Evolutionary conservation across 2,329 filamentous ascomycete species (phyloP).

Genomic region (Dissoconium aciculare): DNA sequence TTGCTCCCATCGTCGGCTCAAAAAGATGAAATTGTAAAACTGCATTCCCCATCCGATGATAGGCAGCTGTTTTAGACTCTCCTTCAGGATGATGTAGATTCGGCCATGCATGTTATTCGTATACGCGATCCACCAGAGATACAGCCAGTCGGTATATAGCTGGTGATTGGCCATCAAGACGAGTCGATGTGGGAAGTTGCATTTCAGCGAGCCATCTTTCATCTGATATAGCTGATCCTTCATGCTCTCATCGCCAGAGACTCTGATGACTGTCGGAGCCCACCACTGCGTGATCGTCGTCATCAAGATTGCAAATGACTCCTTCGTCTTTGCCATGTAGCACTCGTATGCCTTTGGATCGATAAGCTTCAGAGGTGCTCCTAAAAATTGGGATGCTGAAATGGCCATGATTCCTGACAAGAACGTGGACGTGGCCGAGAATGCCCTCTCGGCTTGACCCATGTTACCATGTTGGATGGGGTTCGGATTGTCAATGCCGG

Average conservation of each 20-base stretch:
- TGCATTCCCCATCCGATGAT: slow-evolving; percentile 68
- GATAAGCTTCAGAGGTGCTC: slow-evolving; percentile 58
- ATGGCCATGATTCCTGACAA: slow-evolving; percentile 37
- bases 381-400: slow-evolving; percentile 58
- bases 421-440: slow-evolving; percentile 36
- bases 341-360: slow-evolving; percentile 67
- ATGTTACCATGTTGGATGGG: slow-evolving; percentile 31
- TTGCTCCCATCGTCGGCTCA: slow-evolving; percentile 75
- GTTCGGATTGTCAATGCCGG: slow-evolving; percentile 27
- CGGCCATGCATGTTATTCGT: slow-evolving; percentile 71
- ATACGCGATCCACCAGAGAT: slow-evolving; percentile 89
- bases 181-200: slow-evolving; percentile 65
- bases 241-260: slow-evolving; percentile 72
- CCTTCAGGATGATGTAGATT: slow-evolving; percentile 80
- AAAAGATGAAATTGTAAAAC: slow-evolving; percentile 81
- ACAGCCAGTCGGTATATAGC: slow-evolving; percentile 83
- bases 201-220: slow-evolving; percentile 57
- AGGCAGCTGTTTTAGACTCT: slow-evolving; percentile 69
- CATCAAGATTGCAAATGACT: slow-evolving; percentile 63
- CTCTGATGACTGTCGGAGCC: slow-evolving; percentile 67
- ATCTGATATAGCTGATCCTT: slow-evolving; percentile 57
- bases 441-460: slow-evolving; percentile 35
- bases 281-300: slow-evolving; percentile 75
- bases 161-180: slow-evolving; percentile 77
- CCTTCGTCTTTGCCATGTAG: slow-evolving; percentile 78